Base-by-base conservation (phyloP, 2,329 filamentous ascomycete species). In the Sporothrix globosa region DNA sequence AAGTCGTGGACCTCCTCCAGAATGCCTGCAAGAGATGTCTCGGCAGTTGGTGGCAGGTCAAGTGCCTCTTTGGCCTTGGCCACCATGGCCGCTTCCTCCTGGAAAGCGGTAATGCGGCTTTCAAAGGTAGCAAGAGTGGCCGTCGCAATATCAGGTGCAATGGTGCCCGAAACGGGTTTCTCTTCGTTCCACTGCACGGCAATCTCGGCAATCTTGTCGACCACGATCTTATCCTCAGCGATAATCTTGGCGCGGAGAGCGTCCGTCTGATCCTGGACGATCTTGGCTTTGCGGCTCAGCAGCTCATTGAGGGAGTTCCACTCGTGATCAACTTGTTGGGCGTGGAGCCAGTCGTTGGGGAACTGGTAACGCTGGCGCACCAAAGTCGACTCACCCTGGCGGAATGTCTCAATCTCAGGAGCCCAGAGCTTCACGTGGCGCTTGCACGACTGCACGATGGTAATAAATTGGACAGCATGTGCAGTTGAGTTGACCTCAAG, bases 1-100 rank as follows among this genome's bases (percentile, higher is more conserved):
- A 99, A 99, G 80, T 99, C 96, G 73, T 97, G 93, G 2, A 99
- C 93, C 81, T 99, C 96, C 78, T 98, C 95, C 19, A 98, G 85
- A 10, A 97, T 91, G 34, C 91, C 87, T n/a, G 88, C 85, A 27
- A 99, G 87, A n/a, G 91, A 89, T 67, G 91, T 92, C 75, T 97
- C 92, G 0, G 90, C 84, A 69, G 88, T 91, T 2, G 91, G 87
- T 3, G 95, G 92, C 54, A 99, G 86, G 77, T 97, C 93, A 54
- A 99, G 88, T 4, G 96, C 96, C 79, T 99, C 96, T 81, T 98
- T 99, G 2, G 96, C 96, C 79, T 93, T 97, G 6, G 92, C 91
- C 17, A 99, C 93, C 89, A 97, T 97, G 71, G 96, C 91, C 34
- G 91, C 92, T 77, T 99, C 94, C 54, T 90, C 90, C 76, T 95